Evolutionary conservation across 805 yeast genomes (phyloP).

Genomic region (Blastobotrys parvus): DNA sequence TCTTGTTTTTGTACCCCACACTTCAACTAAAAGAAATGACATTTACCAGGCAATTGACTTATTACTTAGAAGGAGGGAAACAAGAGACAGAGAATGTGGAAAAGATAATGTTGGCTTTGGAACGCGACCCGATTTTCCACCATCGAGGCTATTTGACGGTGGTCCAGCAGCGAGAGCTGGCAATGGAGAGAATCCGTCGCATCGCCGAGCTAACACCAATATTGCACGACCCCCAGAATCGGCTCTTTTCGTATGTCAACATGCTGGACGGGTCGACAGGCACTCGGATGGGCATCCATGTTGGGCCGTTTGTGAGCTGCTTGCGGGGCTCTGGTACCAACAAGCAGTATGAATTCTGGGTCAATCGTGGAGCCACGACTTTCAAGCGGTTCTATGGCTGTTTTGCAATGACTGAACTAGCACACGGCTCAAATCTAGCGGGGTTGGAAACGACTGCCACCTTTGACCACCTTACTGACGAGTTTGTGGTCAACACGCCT

Average conservation of each 20-base stretch:
- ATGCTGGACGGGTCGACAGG: conserved; percentile 77
- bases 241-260: conserved; percentile 31
- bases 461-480: conserved; percentile 55
- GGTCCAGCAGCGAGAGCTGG: conserved; percentile 31
- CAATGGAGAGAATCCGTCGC: conserved; percentile 28
- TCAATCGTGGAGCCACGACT: conserved; percentile 40
- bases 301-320: conserved; percentile 73
- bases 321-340: conserved; percentile 81
- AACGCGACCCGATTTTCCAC: conserved; percentile 46
- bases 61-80: conserved; percentile 36
- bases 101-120: conserved; percentile 36
- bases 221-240: conserved; percentile 58
- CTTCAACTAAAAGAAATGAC: too few species aligned
- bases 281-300: conserved; percentile 39
- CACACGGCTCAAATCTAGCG: conserved; percentile 89
- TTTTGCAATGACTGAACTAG: conserved; percentile 86
- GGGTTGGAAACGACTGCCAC: conserved; percentile 85
- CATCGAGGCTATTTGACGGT: conserved; percentile 35
- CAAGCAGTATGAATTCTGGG: conserved; percentile 78
- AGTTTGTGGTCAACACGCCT: conserved; percentile 74
- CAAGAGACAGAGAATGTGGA: conserved; percentile 33
- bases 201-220: conserved; percentile 55
- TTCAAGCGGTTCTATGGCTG: conserved; percentile 53
- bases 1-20: not conserved
- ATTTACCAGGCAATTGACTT: conserved; percentile 34